phyloP scores from a whole-genome alignment of 257 asterid genomes.

The Penstemon barbatus region DNA sequence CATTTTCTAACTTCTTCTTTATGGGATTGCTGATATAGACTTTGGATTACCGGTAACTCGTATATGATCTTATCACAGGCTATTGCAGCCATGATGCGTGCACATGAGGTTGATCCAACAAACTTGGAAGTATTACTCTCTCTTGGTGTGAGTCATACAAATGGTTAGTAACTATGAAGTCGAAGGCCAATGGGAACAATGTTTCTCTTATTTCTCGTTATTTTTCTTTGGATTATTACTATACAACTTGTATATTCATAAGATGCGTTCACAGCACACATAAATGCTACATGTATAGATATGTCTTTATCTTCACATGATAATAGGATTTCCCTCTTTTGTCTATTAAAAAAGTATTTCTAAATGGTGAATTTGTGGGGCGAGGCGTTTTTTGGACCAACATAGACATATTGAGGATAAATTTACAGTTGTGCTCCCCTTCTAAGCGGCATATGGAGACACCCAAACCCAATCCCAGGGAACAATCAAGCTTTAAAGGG shows the following conservation, averaged over 20 bases:
- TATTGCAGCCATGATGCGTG: conserved; percentile 99
- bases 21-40: conserved; percentile 3
- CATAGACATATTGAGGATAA: too few species aligned
- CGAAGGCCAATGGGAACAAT: conserved; percentile 16
- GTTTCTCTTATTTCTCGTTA: background rate
- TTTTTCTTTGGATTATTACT: conserved; percentile 8
- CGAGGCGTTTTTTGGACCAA: too few species aligned
- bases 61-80: conserved; percentile 59
- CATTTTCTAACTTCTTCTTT: background rate
- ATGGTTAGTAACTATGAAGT: conserved; percentile 63
- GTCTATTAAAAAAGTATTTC: too few species aligned
- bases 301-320: background rate
- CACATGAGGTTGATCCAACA: conserved; percentile 92
- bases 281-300: background rate
- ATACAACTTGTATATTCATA: background rate
- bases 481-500: too few species aligned
- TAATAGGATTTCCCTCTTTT: too few species aligned
- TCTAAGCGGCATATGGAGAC: too few species aligned
- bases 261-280: conserved; percentile 8
- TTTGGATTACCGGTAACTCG: conserved; percentile 6
- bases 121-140: conserved; percentile 97
- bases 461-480: too few species aligned
- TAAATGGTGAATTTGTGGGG: too few species aligned
- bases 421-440: too few species aligned
- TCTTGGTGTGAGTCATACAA: conserved; percentile 98